A percentile compares a stretch with the other conserved stretches of the same genome.
Conservation (phyloP, 805 yeast species). For the Ogataea degrootiae region DNA sequence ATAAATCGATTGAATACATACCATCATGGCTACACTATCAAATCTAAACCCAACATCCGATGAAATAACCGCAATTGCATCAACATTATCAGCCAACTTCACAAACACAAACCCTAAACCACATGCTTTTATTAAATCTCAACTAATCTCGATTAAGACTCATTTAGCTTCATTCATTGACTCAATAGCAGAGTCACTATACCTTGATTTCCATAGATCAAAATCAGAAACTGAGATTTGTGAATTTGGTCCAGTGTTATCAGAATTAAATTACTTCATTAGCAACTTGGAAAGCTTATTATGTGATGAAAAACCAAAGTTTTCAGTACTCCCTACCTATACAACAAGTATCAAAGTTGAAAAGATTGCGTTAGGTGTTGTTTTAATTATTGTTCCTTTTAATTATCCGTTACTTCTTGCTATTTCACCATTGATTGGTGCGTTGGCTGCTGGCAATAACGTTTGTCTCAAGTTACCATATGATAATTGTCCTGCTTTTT, state of each 20-base stretch:
- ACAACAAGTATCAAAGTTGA: constrained; percentile 28
- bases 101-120: constrained; percentile 38
- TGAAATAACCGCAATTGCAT: constrained; percentile 45
- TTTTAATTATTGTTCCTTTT: constrained; percentile 72
- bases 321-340: constrained; percentile 31
- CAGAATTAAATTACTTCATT: constrained; percentile 58
- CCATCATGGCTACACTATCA: constrained; percentile 19
- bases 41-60: constrained; percentile 35
- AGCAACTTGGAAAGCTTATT: constrained; percentile 57
- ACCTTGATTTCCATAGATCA: constrained; percentile 64
- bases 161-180: constrained; percentile 56
- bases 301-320: constrained; percentile 41
- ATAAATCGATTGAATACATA: not conserved
- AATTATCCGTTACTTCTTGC: constrained; percentile 71
- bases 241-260: constrained; percentile 49
- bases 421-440: constrained; percentile 66
- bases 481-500: constrained; percentile 63
- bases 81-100: constrained; percentile 38
- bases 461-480: constrained; percentile 67
- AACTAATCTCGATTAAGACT: constrained; percentile 63
- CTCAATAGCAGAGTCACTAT: constrained; percentile 51
- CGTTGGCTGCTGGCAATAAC: constrained; percentile 81
- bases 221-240: constrained; percentile 54
- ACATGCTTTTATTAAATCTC: constrained; percentile 53
- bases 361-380: constrained; percentile 54